These are phyloP conservation scores for Calonectria naviculata DNA, from an alignment of 2,329 filamentous ascomycete genomes.

Conservation along the genomic window DNA sequence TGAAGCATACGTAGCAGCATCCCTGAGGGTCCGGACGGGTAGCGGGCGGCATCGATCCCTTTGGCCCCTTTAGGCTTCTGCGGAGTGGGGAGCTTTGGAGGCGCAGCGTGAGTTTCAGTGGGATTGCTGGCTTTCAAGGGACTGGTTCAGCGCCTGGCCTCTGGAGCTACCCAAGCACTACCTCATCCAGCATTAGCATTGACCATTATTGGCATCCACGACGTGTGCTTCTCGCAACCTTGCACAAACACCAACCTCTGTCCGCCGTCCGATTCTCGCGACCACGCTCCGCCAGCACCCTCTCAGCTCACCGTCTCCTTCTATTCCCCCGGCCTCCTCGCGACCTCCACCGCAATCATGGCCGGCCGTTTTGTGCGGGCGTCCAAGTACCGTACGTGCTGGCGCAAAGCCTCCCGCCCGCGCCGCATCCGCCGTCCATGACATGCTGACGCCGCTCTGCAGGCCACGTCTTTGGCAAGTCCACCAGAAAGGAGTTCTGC, in stretches of 20 bases:
- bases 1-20: slow-evolving; percentile 20
- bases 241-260: slow-evolving; percentile 29
- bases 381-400: slow-evolving; percentile 74
- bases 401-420: slow-evolving; percentile 40
- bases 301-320: slow-evolving; percentile 6
- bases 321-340: slow-evolving; percentile 21
- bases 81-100: slow-evolving; percentile 35
- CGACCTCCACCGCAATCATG: slow-evolving; percentile 54
- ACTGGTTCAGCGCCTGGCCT: slow-evolving; percentile 10
- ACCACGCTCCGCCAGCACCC: slow-evolving; percentile 10
- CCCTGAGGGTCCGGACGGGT: slow-evolving; percentile 16
- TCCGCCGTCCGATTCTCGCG: slow-evolving; percentile 15
- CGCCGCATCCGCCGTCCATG: slow-evolving; percentile 26
- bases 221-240: slow-evolving; percentile 36
- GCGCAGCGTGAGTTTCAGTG: slow-evolving; percentile 40
- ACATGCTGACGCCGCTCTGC: slow-evolving; percentile 43
- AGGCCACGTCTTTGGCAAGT: slow-evolving; percentile 99
- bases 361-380: slow-evolving; percentile 74
- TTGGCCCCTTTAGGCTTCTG: slow-evolving; percentile 1
- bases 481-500: slow-evolving; percentile 96
- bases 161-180: slow-evolving; percentile 16
- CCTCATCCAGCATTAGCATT: slow-evolving; percentile 14
- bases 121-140: slow-evolving; percentile 23
- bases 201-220: slow-evolving; percentile 22
- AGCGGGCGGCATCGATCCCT: slow-evolving; percentile 26